Base-by-base conservation (phyloP, 768 basidiomycete genomes). In the Mycena polygramma region DNA sequence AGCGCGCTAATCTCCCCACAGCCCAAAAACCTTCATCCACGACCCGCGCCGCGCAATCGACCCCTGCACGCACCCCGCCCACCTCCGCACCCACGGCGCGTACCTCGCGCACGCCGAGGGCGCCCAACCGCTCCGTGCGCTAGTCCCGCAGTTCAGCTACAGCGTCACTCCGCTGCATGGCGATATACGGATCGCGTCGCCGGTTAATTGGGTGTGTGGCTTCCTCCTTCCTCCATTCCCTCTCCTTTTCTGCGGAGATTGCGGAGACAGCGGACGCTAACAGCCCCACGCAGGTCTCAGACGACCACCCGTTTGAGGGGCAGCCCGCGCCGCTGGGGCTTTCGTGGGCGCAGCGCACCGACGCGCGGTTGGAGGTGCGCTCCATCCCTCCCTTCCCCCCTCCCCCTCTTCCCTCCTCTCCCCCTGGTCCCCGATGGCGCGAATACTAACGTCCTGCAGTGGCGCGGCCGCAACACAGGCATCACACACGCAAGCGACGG, bases 391-490 rank as follows among this genome's bases (percentile, higher is more conserved):
- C 30, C 30, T 30, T 30, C 30, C 30, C 30, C 6, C 30, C 6
- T 2, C 30, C 30, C 6, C 30, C 30, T 30, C 30, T 2, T 30
- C 30, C 30, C n/a, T n/a, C n/a, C n/a, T n/a, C n/a, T n/a, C n/a
- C n/a, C n/a, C n/a, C n/a, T n/a, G n/a, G n/a, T n/a, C n/a, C 30
- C 30, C 2, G 30, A 30, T 30, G 30, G 30, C 30, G 30, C 30
- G 30, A 30, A 30, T 30, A 30, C 30, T 30, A 30, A 30, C 2
- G 30, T 6, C 36, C 66, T 94, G 54, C 41, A 88, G 61, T 94
- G 93, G 93, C 81, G 93, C 26, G 93, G 93, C 5, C 86, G 87
- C 37, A 93, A 89, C 35, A 94, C 92, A 7, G 92, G 93, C 30
- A 91, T 89, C 2, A 83, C 79, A 76, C 86, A 86, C 61, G 78